Evolutionary conservation across 352 stramenopile species (phyloP).

Genomic region (Phytopythium kandeliae): DNA sequence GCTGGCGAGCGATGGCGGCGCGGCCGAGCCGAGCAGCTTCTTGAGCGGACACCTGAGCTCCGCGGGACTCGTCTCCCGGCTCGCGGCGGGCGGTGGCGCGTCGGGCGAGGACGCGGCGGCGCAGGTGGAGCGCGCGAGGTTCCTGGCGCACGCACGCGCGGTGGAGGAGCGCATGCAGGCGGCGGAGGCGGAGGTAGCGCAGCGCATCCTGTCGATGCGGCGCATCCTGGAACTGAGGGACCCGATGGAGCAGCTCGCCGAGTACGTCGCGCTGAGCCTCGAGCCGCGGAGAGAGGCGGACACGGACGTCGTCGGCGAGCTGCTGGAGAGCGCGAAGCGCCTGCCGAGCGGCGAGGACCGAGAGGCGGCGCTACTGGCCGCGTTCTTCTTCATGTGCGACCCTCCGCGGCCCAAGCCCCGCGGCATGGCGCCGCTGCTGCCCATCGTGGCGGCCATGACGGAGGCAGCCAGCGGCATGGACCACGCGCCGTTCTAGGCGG

Average conservation of each 20-base stretch:
- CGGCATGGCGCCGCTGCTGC: conserved; percentile 32
- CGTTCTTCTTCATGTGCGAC: conserved; percentile 61
- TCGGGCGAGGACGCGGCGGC: neutral
- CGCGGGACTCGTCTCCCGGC: conserved; percentile 4
- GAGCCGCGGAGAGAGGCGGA: conserved; percentile 22
- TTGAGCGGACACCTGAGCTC: conserved; percentile 3
- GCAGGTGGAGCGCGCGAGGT: conserved; percentile 26
- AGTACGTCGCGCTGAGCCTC: conserved; percentile 53
- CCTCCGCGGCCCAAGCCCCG: conserved; percentile 11
- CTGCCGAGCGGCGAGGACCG: conserved; percentile 39
- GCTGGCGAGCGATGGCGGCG: conserved; percentile 10
- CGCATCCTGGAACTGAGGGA: conserved; percentile 49
- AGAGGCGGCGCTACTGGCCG: conserved; percentile 48
- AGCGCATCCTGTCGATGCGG: conserved; percentile 44
- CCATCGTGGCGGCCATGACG: conserved; percentile 61
- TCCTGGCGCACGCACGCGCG: conserved; percentile 24
- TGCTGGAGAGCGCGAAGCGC: conserved; percentile 43
- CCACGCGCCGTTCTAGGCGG: conserved; percentile 17
- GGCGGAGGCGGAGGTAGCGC: conserved; percentile 24
- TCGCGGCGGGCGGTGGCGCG: neutral
- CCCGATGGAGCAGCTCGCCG: conserved; percentile 49
- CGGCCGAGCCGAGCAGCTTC: conserved; percentile 12
- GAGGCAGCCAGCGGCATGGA: conserved; percentile 26
- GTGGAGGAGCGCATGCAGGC: conserved; percentile 41
- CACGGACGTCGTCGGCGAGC: conserved; percentile 34